Percentiles rank a stretch among this genome's conserved stretches.
phyloP scores from a whole-genome alignment of 495 filamentous ascomycete species.

The Aspergillus steynii region DNA sequence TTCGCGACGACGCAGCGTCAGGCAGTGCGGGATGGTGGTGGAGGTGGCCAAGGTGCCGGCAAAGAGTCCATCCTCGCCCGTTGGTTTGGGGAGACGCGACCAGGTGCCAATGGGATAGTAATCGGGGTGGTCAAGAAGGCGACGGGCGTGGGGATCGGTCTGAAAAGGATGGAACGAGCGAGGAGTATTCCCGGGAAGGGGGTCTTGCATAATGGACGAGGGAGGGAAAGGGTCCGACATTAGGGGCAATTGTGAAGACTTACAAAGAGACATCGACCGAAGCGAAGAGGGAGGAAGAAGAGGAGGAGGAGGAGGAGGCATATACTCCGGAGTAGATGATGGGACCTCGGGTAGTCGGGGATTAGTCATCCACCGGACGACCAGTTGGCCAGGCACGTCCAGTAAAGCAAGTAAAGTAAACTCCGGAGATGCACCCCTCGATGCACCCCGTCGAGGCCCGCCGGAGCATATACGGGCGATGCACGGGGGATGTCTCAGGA shows the following conservation, averaged over 20 bases:
- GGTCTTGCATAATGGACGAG: constrained; percentile 7
- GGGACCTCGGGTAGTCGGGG: no score
- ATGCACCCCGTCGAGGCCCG: no score
- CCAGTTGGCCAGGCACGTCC: no score
- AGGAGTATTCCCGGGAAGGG: not conserved
- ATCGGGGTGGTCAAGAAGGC: constrained; percentile 30
- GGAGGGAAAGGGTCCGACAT: not conserved
- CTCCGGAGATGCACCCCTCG: no score
- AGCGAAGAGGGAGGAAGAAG: not conserved
- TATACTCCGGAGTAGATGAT: not conserved
- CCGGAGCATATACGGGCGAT: no score
- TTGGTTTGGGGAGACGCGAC: constrained; percentile 37
- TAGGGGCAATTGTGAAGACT: no score
- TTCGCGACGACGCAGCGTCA: constrained; percentile 36
- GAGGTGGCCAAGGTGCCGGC: constrained; percentile 34
- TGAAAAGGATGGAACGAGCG: constrained; percentile 17
- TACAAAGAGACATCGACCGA: no score
- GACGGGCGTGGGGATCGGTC: constrained; percentile 26
- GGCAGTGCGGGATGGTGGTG: constrained; percentile 39
- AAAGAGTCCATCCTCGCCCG: constrained; percentile 45
- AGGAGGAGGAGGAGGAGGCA: no score
- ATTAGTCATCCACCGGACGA: no score
- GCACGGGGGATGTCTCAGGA: no score
- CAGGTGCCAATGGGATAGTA: constrained; percentile 38
- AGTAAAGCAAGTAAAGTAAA: no score